Base-by-base conservation (phyloP, 2,329 filamentous ascomycete species). In the Trichoderma pleuroti region DNA sequence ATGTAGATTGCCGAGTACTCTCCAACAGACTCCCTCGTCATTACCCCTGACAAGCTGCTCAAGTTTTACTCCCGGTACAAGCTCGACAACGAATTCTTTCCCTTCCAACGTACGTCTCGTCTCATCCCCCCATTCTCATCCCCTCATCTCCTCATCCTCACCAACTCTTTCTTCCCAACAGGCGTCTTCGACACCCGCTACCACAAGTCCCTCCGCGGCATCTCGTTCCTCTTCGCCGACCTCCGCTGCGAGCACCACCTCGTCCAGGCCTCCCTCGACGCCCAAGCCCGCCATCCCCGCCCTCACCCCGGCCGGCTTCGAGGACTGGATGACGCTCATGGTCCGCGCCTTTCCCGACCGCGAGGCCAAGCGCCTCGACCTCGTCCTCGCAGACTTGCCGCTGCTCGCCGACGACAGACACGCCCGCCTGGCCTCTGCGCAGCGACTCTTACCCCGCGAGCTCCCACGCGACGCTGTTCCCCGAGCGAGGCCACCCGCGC, bases 381-480 rank as follows among this genome's bases (percentile, higher is more conserved):
- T 87, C 70, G 88, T 93, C 26, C 87, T 94, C 4, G 79, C 88
- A 4, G 86, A 90, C 57, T 88, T 94, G 80, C 91, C 93, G 0
- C 91, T 97, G 75, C 80, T 85, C 34, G 81, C 82, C 0, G 81
- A 84, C 62, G 36, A 36, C 21, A 60, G 62, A 5, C 42, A 49
- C 65, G 30, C 32, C 12, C 61, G 49, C 24, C 30, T 39, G 5
- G 16, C 28, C 1, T 26, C 26, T 18, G 36, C 30, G 5, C 9
- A 68, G 26, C 26, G 91, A 16, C n/a, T 26, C 5, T 5, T 39
- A 5, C 14, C 18, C 5, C 12, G 92, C 94, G 79, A 85, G 3
- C 90, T 97, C 68, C 94, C 93, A 1, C 85, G 93, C 52, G 86
- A 91, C n/a, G 65, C 84, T 96, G 4, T 87, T 97, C 49, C 93